Percentiles rank a stretch among this genome's conserved stretches.
These are phyloP conservation scores for Aspergillus conjunctus DNA, from an alignment of 495 filamentous ascomycete genomes.

Conservation along the genomic window DNA sequence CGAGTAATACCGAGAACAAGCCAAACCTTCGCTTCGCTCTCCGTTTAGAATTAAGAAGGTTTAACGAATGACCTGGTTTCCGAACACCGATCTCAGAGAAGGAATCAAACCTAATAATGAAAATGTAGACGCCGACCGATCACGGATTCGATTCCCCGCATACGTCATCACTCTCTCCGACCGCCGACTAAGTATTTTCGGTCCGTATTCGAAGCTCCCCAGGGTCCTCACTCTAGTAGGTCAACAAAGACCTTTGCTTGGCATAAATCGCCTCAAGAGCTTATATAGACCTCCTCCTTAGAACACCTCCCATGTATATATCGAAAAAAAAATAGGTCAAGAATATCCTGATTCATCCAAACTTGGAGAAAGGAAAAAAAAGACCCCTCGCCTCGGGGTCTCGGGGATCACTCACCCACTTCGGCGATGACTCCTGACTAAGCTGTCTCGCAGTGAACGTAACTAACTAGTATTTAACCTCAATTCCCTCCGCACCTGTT, in stretches of 20 bases:
- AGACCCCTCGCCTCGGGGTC: neutral
- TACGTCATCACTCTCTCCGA: neutral
- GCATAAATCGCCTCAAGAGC: too few species aligned
- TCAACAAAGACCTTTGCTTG: neutral
- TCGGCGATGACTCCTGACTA: slow-evolving; percentile 14
- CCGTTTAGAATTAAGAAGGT: neutral
- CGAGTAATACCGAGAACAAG: slow-evolving; percentile 2
- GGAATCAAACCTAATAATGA: neutral
- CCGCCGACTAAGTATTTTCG: neutral
- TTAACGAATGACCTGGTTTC: neutral
- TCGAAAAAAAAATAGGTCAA: neutral
- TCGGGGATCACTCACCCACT: neutral
- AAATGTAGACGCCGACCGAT: neutral
- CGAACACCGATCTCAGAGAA: too few species aligned
- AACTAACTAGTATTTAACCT: neutral
- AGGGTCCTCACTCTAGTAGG: neutral
- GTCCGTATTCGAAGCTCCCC: neutral
- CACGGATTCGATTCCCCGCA: slow-evolving; percentile 4
- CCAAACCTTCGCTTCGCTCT: neutral
- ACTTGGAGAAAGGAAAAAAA: neutral
- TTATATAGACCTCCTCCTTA: too few species aligned
- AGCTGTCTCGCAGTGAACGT: neutral
- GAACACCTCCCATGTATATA: neutral
- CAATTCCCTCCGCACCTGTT: neutral
- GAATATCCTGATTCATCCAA: neutral